phyloP scores from a whole-genome alignment of 345 rosid species.

The Rhizophora apiculata region DNA sequence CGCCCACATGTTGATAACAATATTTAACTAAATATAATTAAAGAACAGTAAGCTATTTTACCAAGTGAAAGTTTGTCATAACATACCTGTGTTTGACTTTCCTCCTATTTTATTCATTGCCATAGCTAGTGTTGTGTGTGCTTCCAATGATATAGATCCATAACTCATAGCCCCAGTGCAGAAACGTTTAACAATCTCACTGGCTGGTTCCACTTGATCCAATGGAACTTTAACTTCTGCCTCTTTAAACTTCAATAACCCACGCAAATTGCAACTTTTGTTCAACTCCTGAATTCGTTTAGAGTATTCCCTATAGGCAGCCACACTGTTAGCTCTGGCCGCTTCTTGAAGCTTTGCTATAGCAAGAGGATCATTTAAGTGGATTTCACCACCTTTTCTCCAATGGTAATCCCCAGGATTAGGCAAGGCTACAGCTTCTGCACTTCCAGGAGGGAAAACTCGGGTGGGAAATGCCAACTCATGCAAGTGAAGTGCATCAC shows the following conservation, averaged over 20 bases:
- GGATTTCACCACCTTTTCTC: constrained; percentile 96
- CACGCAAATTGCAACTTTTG: constrained; percentile 89
- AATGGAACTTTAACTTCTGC: constrained; percentile 56
- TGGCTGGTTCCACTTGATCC: constrained; percentile 90
- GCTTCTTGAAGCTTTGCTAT: constrained; percentile 96
- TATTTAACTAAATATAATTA: no score
- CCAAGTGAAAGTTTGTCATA: not conserved
- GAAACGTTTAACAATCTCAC: constrained; percentile 97
- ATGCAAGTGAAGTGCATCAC: constrained; percentile 77
- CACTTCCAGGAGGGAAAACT: constrained; percentile 80
- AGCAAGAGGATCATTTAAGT: constrained; percentile 97
- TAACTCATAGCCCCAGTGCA: constrained; percentile 99
- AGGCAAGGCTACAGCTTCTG: constrained; percentile 85
- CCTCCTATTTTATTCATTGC: constrained; percentile 98
- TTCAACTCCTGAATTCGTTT: constrained; percentile 85
- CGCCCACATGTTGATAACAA: no score
- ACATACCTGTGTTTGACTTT: constrained; percentile 91
- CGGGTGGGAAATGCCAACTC: constrained; percentile 85
- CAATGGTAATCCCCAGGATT: constrained; percentile 99
- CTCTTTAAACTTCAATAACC: constrained; percentile 83
- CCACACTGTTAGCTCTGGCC: constrained; percentile 83
- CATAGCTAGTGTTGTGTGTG: constrained; percentile 77
- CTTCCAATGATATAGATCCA: constrained; percentile 97
- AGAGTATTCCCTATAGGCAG: constrained; percentile 92
- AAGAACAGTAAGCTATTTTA: no score